These are phyloP conservation scores for Phytopythium delawarense DNA, from an alignment of 352 stramenopile species.

Conservation along the genomic window DNA sequence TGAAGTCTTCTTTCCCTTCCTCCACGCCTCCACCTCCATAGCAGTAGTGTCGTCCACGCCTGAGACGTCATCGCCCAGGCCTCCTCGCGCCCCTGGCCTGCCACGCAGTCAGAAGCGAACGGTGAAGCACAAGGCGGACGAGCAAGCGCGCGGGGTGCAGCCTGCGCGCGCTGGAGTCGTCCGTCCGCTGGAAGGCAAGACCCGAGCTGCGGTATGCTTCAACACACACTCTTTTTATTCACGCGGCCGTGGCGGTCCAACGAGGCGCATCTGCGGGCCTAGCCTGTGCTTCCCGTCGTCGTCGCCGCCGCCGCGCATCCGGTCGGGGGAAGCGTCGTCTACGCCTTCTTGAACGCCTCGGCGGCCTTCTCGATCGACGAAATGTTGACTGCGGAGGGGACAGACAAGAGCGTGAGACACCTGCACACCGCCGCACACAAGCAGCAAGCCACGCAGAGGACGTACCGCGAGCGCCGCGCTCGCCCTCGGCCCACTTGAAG, in stretches of 20 bases:
- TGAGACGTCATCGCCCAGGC: too few species aligned
- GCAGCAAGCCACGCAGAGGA: background rate
- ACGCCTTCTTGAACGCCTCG: constrained; percentile 74
- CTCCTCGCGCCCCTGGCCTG: background rate
- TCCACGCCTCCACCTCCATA: too few species aligned
- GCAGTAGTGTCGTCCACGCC: too few species aligned
- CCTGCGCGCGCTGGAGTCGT: background rate
- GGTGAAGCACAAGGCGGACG: background rate
- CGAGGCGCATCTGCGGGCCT: background rate
- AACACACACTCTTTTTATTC: constrained; percentile 5
- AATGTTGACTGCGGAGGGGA: constrained; percentile 39
- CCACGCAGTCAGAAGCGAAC: background rate
- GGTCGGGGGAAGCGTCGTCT: constrained; percentile 13
- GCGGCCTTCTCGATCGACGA: constrained; percentile 82
- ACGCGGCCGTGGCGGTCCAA: background rate
- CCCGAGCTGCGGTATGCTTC: background rate
- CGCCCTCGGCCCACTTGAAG: constrained; percentile 84
- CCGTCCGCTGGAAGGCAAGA: background rate
- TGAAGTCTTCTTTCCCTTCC: background rate
- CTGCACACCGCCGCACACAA: background rate
- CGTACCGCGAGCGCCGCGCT: constrained; percentile 71
- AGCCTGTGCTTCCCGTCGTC: background rate
- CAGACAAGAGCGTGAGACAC: constrained; percentile 7
- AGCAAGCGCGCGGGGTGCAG: too few species aligned
- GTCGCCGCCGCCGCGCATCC: background rate